Conservation (phyloP, 371 early-diverging fungal genomes). For the Fennellomyces sp. region DNA sequence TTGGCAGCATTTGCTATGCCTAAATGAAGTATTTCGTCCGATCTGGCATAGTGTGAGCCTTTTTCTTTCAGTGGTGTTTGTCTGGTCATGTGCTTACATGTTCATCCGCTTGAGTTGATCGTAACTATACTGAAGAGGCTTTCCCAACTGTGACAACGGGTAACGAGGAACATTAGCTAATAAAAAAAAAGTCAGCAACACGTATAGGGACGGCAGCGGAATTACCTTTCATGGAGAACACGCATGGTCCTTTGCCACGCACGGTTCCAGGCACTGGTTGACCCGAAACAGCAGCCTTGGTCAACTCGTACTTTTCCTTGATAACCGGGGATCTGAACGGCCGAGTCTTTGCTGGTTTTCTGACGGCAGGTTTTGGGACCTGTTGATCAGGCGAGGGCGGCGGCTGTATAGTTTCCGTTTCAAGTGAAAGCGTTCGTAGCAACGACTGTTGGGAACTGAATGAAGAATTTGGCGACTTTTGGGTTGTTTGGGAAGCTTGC, state of each 20-base stretch:
- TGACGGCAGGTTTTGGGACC: too few species aligned
- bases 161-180: neutral
- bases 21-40: constrained; percentile 22
- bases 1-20: constrained; percentile 25
- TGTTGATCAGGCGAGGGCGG: too few species aligned
- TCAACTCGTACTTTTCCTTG: constrained; percentile 25
- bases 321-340: constrained; percentile 46
- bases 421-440: neutral
- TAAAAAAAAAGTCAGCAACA: neutral
- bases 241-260: constrained; percentile 10
- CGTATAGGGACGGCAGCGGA: too few species aligned
- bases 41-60: too few species aligned
- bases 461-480: too few species aligned
- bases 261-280: neutral
- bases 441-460: neutral
- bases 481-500: constrained; percentile 6
- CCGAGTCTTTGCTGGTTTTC: too few species aligned
- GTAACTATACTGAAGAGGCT: neutral
- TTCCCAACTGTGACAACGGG: constrained; percentile 1
- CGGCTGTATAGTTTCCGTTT: too few species aligned
- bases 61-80: neutral
- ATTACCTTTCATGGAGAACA: constrained; percentile 38
- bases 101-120: constrained; percentile 1
- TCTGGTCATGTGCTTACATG: constrained; percentile 7
- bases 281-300: constrained; percentile 29